Conservation (phyloP, 139 green algal species). For the Nannochloris sp. region DNA sequence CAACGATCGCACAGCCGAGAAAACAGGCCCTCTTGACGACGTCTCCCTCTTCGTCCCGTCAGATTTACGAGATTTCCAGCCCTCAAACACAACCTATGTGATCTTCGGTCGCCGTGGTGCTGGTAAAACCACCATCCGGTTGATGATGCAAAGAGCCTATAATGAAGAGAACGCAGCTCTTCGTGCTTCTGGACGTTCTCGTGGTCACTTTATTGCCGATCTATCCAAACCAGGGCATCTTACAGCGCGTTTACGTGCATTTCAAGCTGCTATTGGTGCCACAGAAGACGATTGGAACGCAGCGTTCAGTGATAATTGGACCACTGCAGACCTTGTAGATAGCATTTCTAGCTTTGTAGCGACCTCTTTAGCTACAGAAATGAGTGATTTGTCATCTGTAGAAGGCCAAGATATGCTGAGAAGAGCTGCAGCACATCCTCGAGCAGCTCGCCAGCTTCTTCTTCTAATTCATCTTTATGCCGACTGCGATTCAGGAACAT, state of each 20-base stretch:
- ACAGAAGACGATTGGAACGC: slow-evolving; percentile 78
- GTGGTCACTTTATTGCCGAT: slow-evolving; percentile 76
- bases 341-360: slow-evolving; percentile 66
- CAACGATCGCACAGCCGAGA: slow-evolving; percentile 78
- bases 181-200: slow-evolving; percentile 24
- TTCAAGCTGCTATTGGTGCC: slow-evolving; percentile 50
- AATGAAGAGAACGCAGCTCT: slow-evolving; percentile 49
- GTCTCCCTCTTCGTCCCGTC: slow-evolving; percentile 63
- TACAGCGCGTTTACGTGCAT: slow-evolving; percentile 70
- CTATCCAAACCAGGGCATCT: slow-evolving; percentile 67
- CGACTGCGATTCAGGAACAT: slow-evolving; percentile 53
- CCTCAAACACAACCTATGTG: slow-evolving; percentile 80
- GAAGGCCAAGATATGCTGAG: slow-evolving; percentile 48
- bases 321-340: neutral
- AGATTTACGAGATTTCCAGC: slow-evolving; percentile 67
- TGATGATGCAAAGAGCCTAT: slow-evolving; percentile 71
- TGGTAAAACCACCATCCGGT: slow-evolving; percentile 85
- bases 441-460: slow-evolving; percentile 65
- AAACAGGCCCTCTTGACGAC: slow-evolving; percentile 53
- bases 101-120: slow-evolving; percentile 57
- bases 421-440: slow-evolving; percentile 26
- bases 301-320: slow-evolving; percentile 38
- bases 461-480: slow-evolving; percentile 57
- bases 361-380: slow-evolving; percentile 54
- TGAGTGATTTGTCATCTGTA: slow-evolving; percentile 30